phyloP scores from a whole-genome alignment of 805 yeast genomes.

The Maudiozyma bulderi region DNA sequence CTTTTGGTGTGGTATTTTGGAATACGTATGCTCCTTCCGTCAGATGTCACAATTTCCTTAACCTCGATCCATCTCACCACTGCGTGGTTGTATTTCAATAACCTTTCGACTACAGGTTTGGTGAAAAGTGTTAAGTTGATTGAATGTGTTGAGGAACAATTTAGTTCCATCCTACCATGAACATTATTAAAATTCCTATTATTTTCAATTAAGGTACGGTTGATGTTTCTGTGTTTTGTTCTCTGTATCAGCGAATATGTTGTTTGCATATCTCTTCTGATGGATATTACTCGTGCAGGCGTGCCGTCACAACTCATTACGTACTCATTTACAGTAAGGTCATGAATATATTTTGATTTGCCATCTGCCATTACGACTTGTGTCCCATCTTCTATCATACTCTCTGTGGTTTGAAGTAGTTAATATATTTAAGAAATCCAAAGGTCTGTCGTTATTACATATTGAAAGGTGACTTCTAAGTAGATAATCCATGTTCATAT shows the following conservation, averaged over 20 bases:
- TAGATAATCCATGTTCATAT: too few relatives aligned
- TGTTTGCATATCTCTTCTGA: conserved; percentile 36
- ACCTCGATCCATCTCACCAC: conserved; percentile 15
- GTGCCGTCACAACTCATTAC: conserved; percentile 39
- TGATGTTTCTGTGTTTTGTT: conserved; percentile 16
- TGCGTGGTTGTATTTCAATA: conserved; percentile 10
- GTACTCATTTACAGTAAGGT: conserved; percentile 30
- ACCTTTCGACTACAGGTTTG: conserved; percentile 16
- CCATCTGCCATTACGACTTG: conserved; percentile 38
- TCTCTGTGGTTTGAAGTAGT: neutral
- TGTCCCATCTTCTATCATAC: conserved; percentile 31
- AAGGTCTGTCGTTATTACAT: too few relatives aligned
- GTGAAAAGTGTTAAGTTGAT: conserved; percentile 12
- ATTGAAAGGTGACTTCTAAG: too few relatives aligned
- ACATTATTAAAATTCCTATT: conserved; percentile 1
- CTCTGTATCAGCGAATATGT: conserved; percentile 33
- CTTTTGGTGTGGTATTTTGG: conserved; percentile 20
- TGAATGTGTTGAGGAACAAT: conserved; percentile 17
- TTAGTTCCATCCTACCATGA: conserved; percentile 15
- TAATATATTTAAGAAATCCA: too few relatives aligned
- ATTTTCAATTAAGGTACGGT: neutral
- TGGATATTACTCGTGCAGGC: conserved; percentile 31
- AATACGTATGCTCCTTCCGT: conserved; percentile 14
- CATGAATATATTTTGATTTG: conserved; percentile 26
- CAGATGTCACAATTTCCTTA: conserved; percentile 14